phyloP scores from a whole-genome alignment of 2,329 filamentous ascomycete genomes.

The Trichoderma breve region DNA sequence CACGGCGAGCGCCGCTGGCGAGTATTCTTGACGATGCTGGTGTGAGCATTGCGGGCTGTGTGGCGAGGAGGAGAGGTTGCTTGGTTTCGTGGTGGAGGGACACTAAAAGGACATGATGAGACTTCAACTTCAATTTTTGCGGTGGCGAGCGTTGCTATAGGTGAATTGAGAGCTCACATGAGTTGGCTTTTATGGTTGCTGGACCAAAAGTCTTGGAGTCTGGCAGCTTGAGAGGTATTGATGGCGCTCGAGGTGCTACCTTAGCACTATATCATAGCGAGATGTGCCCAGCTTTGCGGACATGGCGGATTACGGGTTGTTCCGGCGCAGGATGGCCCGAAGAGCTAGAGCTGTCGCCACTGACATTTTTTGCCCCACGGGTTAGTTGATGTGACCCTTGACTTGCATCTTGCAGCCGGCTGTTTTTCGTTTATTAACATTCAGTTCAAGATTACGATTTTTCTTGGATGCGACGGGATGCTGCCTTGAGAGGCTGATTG shows the following conservation, averaged over 20 bases:
- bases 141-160: neutral
- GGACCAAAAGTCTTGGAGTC: neutral
- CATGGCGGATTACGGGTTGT: conserved; percentile 22
- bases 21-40: conserved; percentile 43
- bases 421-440: neutral
- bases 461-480: neutral
- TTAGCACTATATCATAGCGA: neutral
- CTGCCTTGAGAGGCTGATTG: neutral
- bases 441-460: neutral
- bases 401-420: neutral
- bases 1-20: no score
- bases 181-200: conserved; percentile 12
- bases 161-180: conserved; percentile 21
- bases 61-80: conserved; percentile 14
- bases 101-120: conserved; percentile 21
- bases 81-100: neutral
- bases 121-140: neutral
- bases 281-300: conserved; percentile 5
- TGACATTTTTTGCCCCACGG: neutral
- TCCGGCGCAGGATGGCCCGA: conserved; percentile 18
- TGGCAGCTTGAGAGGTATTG: neutral
- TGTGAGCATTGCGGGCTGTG: conserved; percentile 37
- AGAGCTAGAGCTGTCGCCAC: conserved; percentile 10
- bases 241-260: neutral
- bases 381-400: neutral